Evolutionary conservation across 352 stramenopile genomes (phyloP).

Genomic region (Pelagophyceae sp.): DNA sequence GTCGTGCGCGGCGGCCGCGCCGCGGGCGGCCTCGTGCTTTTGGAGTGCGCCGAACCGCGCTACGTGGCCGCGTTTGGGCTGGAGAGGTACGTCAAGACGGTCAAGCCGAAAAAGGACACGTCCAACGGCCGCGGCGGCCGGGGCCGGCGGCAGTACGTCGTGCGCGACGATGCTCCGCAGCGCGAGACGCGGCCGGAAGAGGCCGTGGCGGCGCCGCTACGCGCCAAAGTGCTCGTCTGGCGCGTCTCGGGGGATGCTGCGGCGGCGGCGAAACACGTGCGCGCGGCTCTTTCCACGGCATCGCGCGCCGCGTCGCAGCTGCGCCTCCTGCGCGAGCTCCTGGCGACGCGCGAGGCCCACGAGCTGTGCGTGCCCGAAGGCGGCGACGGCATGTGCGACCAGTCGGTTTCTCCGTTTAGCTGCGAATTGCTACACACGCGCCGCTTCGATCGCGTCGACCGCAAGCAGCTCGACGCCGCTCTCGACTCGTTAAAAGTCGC

Average conservation of each 20-base stretch:
- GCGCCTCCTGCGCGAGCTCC: background rate
- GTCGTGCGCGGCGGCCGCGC: background rate
- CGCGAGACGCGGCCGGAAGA: background rate
- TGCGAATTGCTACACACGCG: background rate
- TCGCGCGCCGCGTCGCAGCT: background rate
- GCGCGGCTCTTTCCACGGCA: background rate
- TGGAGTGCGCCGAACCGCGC: background rate
- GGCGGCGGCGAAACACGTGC: background rate
- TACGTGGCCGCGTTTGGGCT: background rate
- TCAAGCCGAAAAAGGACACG: background rate
- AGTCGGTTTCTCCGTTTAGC: background rate
- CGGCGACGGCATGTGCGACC: background rate
- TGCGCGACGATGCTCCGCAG: background rate
- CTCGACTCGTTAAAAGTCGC: background rate
- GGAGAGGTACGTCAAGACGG: background rate
- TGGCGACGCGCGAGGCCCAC: background rate
- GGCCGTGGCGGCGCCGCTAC: background rate
- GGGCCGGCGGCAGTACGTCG: background rate
- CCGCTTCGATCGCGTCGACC: background rate
- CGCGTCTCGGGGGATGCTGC: background rate
- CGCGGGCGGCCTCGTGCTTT: background rate
- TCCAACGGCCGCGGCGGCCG: background rate
- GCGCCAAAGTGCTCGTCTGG: background rate
- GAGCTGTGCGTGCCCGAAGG: background rate
- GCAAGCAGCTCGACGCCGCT: background rate